Base-by-base conservation (phyloP, 106 monocot species). In the Dendrobium nobile region DNA sequence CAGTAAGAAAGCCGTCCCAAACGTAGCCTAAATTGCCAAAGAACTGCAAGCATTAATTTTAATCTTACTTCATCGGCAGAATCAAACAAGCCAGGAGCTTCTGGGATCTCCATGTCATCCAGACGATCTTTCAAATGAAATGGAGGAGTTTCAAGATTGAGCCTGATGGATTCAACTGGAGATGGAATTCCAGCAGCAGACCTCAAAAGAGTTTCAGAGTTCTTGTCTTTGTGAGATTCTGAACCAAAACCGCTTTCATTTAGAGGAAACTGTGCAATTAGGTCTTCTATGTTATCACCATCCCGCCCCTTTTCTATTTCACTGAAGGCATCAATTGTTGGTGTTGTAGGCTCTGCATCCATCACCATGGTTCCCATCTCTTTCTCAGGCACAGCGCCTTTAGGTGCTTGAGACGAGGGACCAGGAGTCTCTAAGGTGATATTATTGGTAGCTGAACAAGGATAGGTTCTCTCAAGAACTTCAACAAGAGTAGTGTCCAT, bases 401-500 rank as follows among this genome's bases (percentile, higher is more conserved):
- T n/a, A n/a, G n/a, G n/a, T n/a, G n/a, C n/a, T n/a, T n/a, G n/a
- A n/a, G n/a, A n/a, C n/a, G n/a, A n/a, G n/a, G n/a, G n/a, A n/a
- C n/a, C n/a, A n/a, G n/a, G n/a, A n/a, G n/a, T n/a, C n/a, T n/a
- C n/a, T n/a, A n/a, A n/a, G n/a, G n/a, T n/a, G n/a, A n/a, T n/a
- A n/a, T n/a, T n/a, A n/a, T n/a, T n/a, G n/a, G n/a, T n/a, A n/a
- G n/a, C n/a, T n/a, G n/a, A n/a, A n/a, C n/a, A n/a, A n/a, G 92
- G 85, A 81, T 84, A 77, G 5, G 20, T 58, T 87, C 64, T 88
- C 72, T 88, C 40, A 79, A 65, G 83, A 61, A 73, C 47, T 80
- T 81, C 80, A 59, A 84, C 72, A n/a, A 89, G 83, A 41, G 77
- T 70, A 67, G 28, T 40, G 68, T 82, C 80, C 84, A 90, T 88